Evolutionary conservation across 2,329 filamentous ascomycete genomes (phyloP).

Genomic region (Drechslerella coelobrocha): DNA sequence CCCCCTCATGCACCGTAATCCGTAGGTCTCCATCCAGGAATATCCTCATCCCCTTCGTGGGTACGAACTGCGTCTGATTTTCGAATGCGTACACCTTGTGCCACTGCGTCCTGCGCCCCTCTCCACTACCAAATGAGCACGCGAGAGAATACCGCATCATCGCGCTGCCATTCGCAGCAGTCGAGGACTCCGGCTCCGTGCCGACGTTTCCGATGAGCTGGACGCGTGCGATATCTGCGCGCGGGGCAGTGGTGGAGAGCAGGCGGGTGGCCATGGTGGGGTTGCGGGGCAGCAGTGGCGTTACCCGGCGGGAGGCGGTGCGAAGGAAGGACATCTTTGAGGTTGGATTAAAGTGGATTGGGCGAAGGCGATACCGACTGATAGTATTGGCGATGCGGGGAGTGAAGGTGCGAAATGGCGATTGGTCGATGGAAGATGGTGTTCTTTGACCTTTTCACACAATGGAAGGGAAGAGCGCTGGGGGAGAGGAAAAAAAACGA

Average conservation of each 20-base stretch:
- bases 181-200: slow-evolving; percentile 75
- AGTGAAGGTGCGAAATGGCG: slow-evolving; percentile 12
- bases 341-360: neutral
- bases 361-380: neutral
- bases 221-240: slow-evolving; percentile 75
- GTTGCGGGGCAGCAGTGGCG: slow-evolving; percentile 31
- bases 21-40: slow-evolving; percentile 82
- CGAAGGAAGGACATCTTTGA: slow-evolving; percentile 35
- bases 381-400: neutral
- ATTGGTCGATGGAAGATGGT: slow-evolving; percentile 6
- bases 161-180: slow-evolving; percentile 74
- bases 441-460: too few relatives aligned
- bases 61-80: slow-evolving; percentile 53
- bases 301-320: slow-evolving; percentile 12
- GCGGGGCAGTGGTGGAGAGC: slow-evolving; percentile 73
- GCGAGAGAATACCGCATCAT: slow-evolving; percentile 78
- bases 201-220: slow-evolving; percentile 85
- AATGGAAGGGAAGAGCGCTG: neutral
- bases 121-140: slow-evolving; percentile 11
- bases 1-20: slow-evolving; percentile 71
- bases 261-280: slow-evolving; percentile 63
- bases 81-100: slow-evolving; percentile 79
- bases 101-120: slow-evolving; percentile 70
- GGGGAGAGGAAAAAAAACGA: neutral
- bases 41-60: slow-evolving; percentile 70